These are phyloP conservation scores for Bonnemaisonia californica DNA, from an alignment of 31 red algal genomes.

Conservation along the genomic window DNA sequence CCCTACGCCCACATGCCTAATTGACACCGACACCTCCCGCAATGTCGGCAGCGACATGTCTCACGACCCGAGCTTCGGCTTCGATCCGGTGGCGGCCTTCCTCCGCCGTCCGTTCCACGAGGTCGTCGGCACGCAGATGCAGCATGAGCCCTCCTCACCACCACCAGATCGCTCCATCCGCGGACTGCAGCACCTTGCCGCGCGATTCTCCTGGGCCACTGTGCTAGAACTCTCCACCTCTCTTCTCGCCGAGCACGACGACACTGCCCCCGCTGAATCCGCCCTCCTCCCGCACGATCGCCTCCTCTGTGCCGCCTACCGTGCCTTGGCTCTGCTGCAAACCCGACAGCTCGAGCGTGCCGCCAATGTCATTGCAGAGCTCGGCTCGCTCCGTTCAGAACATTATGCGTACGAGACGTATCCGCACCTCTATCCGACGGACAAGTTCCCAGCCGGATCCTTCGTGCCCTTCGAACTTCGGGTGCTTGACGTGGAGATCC, in stretches of 20 bases:
- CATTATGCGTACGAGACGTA: slow-evolving; percentile 62
- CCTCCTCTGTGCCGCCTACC: slow-evolving; percentile 20
- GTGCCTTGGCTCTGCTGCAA: slow-evolving; percentile 52
- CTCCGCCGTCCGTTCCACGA: slow-evolving; percentile 23
- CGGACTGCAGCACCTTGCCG: slow-evolving; percentile 8
- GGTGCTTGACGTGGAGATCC: slow-evolving; percentile 50
- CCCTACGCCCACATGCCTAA: too few relatives aligned
- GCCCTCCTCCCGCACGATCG: slow-evolving; percentile 48
- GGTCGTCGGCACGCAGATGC: not conserved
- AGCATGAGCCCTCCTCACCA: not conserved
- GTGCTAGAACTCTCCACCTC: slow-evolving; percentile 35
- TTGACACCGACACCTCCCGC: not conserved
- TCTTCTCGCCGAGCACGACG: slow-evolving; percentile 34
- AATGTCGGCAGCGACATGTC: not conserved
- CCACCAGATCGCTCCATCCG: slow-evolving; percentile 17
- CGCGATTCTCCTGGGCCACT: slow-evolving; percentile 4
- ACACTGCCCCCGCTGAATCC: not conserved
- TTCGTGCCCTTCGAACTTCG: slow-evolving; percentile 68
- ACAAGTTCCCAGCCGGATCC: not conserved
- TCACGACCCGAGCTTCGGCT: not conserved
- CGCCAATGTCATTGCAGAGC: slow-evolving; percentile 30
- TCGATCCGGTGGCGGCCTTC: slow-evolving; percentile 14
- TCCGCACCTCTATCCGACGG: slow-evolving; percentile 1
- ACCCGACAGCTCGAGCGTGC: slow-evolving; percentile 60
- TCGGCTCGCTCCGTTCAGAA: slow-evolving; percentile 10